These are phyloP conservation scores for Scedosporium boydii DNA, from an alignment of 2,329 filamentous ascomycete genomes.

Conservation along the genomic window DNA sequence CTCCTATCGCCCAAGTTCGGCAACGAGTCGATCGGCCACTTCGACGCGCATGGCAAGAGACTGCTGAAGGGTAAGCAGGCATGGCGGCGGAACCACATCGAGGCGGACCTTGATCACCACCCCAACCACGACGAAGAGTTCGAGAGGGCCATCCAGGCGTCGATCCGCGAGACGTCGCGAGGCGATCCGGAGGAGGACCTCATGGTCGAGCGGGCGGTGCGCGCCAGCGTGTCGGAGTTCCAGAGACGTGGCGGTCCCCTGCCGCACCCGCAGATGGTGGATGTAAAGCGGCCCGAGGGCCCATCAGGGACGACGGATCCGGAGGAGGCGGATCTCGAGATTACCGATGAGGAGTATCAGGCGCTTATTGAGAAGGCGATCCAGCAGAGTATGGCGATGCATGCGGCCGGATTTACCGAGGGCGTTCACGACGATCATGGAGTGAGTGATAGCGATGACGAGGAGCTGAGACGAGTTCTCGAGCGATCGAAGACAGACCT, in stretches of 20 bases:
- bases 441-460: slow-evolving; percentile 20
- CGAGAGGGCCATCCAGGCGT: slow-evolving; percentile 61
- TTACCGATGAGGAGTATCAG: slow-evolving; percentile 51
- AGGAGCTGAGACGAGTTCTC: slow-evolving; percentile 30
- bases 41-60: slow-evolving; percentile 42
- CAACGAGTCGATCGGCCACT: slow-evolving; percentile 37
- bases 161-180: slow-evolving; percentile 59
- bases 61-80: slow-evolving; percentile 37
- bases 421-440: slow-evolving; percentile 13
- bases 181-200: slow-evolving; percentile 63
- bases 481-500: slow-evolving; percentile 22
- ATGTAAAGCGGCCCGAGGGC: not conserved
- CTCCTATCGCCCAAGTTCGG: slow-evolving; percentile 28
- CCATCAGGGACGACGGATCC: not conserved
- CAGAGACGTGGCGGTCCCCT: slow-evolving; percentile 15
- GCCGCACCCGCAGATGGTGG: slow-evolving; percentile 5
- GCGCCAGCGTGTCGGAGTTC: slow-evolving; percentile 57
- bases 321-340: slow-evolving; percentile 30
- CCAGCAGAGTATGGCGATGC: slow-evolving; percentile 34
- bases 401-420: slow-evolving; percentile 5
- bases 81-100: slow-evolving; percentile 26
- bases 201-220: slow-evolving; percentile 62
- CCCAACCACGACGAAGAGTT: slow-evolving; percentile 46
- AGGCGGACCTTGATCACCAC: slow-evolving; percentile 8
- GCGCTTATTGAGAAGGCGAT: slow-evolving; percentile 46